Evolutionary conservation across 2,329 filamentous ascomycete genomes (phyloP).

Genomic region (Clarireedia monteithiana): DNA sequence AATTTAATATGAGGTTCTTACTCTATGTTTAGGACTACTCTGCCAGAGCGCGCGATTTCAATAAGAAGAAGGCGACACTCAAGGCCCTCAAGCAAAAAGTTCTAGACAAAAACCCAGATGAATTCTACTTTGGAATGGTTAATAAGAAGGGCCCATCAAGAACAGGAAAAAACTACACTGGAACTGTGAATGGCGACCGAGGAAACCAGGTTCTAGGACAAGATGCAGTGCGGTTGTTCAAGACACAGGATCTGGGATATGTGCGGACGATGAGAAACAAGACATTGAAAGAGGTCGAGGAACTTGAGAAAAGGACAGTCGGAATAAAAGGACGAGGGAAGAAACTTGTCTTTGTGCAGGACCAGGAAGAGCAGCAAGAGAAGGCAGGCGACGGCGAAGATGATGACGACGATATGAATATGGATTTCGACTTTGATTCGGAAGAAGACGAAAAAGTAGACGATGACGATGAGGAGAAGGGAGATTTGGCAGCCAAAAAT

Average conservation of each 20-base stretch:
- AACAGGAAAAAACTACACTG: slow-evolving; percentile 43
- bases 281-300: slow-evolving; percentile 47
- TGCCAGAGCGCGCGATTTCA: slow-evolving; percentile 57
- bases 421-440: slow-evolving; percentile 21
- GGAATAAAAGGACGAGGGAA: slow-evolving; percentile 27
- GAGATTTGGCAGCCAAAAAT: slow-evolving; percentile 24
- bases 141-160: slow-evolving; percentile 49
- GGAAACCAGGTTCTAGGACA: slow-evolving; percentile 48
- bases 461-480: slow-evolving; percentile 6
- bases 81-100: slow-evolving; percentile 54
- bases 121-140: slow-evolving; percentile 67
- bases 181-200: slow-evolving; percentile 49
- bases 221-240: slow-evolving; percentile 54
- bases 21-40: slow-evolving; percentile 48
- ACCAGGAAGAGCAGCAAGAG: slow-evolving; percentile 21
- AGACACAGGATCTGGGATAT: slow-evolving; percentile 63
- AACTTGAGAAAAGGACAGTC: slow-evolving; percentile 46
- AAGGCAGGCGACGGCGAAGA: slow-evolving; percentile 14
- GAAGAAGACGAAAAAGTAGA: slow-evolving; percentile 15
- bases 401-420: slow-evolving; percentile 16
- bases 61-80: slow-evolving; percentile 55
- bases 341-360: slow-evolving; percentile 31
- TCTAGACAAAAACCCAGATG: slow-evolving; percentile 61
- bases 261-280: slow-evolving; percentile 55
- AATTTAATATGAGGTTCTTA: background rate